Evolutionary conservation across 352 stramenopile genomes (phyloP), one percentile per base, ranked within the genome.

Genomic region (Phytophthora hybrid): DNA sequence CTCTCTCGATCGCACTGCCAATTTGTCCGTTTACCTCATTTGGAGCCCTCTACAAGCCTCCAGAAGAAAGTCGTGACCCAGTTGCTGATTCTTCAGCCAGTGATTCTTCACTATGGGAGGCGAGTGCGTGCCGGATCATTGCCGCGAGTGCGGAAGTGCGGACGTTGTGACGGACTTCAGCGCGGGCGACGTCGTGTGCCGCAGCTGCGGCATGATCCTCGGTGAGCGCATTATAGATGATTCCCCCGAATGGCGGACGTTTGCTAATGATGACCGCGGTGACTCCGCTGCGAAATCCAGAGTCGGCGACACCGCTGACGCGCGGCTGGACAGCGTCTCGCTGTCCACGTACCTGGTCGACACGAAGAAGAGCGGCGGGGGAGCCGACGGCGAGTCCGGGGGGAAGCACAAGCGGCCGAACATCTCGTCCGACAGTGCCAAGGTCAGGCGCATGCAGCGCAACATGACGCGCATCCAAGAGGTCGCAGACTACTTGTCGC

Each of bases 141-240:
- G 88, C 75, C 62, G 75, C 32, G 81, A 87, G 53, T 95, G 88
- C 71, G 87, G 88, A 55, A 93, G 88, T 73, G 57, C 71, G 47
- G 88, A 95, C 76, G 82, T 95, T 7, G 88, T 95, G 61, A 93
- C 87, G 66, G 88, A 95, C 73, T 92, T 87, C 64, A 83, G 83
- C 53, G 88, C 88, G 34, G 88, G 88, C 44, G 88, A 95, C 73
- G 87, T 95, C 69, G 86, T 95, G 70, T 95, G 88, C 77, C 84
- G 88, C 65, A 74, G 76, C 52, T 95, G 88, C 81, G 88, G 88
- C 68, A 89, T 95, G 78, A 88, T 95, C 78, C 84, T 95, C 76
- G 86, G 85, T 90, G 88, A 95, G 84, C 82, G 86, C 76, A 92
- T 95, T 72, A 89, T 95, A 81, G 88, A 95, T 88, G 88, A 95